A percentile compares a stretch with the other conserved stretches of the same genome.
Evolutionary conservation across 257 asterid species (phyloP).

Genomic region (Parsonsia alboflavescens): DNA sequence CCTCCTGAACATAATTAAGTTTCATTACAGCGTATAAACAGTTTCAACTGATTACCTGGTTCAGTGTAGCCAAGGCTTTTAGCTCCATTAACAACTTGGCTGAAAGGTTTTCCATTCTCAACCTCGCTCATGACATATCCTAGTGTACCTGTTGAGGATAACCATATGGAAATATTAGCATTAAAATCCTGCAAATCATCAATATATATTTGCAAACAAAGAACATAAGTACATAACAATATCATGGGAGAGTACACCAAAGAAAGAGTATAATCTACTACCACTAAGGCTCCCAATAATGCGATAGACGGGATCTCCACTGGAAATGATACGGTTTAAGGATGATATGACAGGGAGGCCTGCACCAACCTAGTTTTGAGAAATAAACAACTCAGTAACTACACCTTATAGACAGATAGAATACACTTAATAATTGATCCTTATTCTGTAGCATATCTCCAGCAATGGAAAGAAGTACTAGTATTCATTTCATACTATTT

Average conservation of each 20-base stretch:
- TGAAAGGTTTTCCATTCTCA: constrained; percentile 80
- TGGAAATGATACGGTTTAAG: constrained; percentile 67
- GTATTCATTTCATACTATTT: background rate
- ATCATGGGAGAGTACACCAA: constrained; percentile 8
- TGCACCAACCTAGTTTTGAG: constrained; percentile 75
- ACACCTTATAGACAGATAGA: background rate
- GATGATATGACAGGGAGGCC: constrained; percentile 94
- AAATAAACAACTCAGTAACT: background rate
- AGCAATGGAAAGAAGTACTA: background rate
- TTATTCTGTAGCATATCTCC: background rate
- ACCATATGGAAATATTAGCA: constrained; percentile 12
- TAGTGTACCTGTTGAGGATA: constrained; percentile 60
- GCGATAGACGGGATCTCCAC: constrained; percentile 69
- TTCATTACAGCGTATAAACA: constrained; percentile 5
- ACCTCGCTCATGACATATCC: constrained; percentile 97
- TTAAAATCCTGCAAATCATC: constrained; percentile 12
- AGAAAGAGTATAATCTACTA: constrained; percentile 18
- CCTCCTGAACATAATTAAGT: background rate
- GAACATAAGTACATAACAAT: constrained; percentile 3
- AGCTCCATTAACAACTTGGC: constrained; percentile 80
- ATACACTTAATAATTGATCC: background rate
- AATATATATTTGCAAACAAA: constrained; percentile 13
- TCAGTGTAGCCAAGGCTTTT: constrained; percentile 90
- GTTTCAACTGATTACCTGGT: constrained; percentile 54
- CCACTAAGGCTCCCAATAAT: constrained; percentile 93